Evolutionary conservation across 805 yeast species (phyloP).

Genomic region (Starmerella etchellsii): DNA sequence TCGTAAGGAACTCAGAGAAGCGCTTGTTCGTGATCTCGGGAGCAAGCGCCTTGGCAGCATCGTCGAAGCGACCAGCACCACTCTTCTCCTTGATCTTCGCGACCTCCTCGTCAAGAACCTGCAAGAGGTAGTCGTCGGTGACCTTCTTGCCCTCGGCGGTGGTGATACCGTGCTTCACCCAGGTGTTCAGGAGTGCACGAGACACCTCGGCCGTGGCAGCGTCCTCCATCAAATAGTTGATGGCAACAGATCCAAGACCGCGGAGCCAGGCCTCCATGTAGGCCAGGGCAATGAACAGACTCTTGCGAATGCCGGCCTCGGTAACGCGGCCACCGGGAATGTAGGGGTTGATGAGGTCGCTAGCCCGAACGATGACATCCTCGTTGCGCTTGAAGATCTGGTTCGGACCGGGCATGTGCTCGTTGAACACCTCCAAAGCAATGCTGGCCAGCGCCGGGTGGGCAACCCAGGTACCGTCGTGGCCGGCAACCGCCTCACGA

Average conservation of each 20-base stretch:
- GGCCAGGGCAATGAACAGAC: constrained; percentile 49
- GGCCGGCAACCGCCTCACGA: constrained; percentile 54
- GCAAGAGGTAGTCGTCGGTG: constrained; percentile 38
- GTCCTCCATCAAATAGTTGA: constrained; percentile 64
- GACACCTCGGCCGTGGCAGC: constrained; percentile 74
- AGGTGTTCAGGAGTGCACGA: constrained; percentile 58
- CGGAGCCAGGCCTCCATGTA: constrained; percentile 67
- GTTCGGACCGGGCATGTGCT: constrained; percentile 64
- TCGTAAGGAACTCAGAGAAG: constrained; percentile 54
- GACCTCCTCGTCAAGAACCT: constrained; percentile 44
- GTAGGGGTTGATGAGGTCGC: constrained; percentile 48
- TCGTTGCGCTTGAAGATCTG: constrained; percentile 45
- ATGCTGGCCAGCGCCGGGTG: constrained; percentile 59
- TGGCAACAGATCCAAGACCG: constrained; percentile 61
- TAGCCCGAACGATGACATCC: constrained; percentile 40
- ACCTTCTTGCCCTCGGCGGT: constrained; percentile 45
- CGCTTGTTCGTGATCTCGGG: constrained; percentile 55
- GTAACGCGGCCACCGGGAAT: constrained; percentile 48
- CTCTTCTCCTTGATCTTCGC: constrained; percentile 36
- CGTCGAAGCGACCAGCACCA: constrained; percentile 37
- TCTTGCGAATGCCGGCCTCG: constrained; percentile 53
- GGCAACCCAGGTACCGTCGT: constrained; percentile 70
- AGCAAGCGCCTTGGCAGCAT: constrained; percentile 44
- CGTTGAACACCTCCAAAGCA: constrained; percentile 55
- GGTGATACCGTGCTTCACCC: constrained; percentile 51